Conservation (phyloP, 306 rosid genomes). For the Fragaria ananassa region DNA sequence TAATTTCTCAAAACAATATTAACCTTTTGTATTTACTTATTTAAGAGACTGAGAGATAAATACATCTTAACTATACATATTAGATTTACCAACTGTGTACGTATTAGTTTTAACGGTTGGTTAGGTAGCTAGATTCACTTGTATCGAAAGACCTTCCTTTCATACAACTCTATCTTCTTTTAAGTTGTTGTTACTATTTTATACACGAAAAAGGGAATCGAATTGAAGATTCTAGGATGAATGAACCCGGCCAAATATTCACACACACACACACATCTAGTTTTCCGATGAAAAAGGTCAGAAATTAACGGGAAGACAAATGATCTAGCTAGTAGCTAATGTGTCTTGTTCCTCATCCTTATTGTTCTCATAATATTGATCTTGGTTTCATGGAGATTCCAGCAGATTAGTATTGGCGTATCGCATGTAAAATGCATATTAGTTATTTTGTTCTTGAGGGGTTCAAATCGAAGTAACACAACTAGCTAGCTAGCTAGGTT, state of each 20-base stretch:
- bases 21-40: too few relatives aligned
- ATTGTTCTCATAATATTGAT: constrained; percentile 7
- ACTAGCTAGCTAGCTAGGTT: not conserved
- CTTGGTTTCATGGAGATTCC: not conserved
- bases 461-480: not conserved
- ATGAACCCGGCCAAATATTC: not conserved
- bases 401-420: not conserved
- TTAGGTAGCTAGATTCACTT: too few relatives aligned
- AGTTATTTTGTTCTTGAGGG: not conserved
- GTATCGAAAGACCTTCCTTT: not conserved
- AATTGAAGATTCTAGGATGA: constrained; percentile 19
- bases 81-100: too few relatives aligned
- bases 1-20: too few relatives aligned
- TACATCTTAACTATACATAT: too few relatives aligned
- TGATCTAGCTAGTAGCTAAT: not conserved
- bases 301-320: constrained; percentile 8
- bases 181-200: constrained; percentile 9
- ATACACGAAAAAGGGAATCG: not conserved
- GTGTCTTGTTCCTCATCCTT: constrained; percentile 9
- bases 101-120: too few relatives aligned
- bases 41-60: too few relatives aligned
- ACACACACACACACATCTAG: too few relatives aligned
- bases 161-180: not conserved
- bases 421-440: not conserved
- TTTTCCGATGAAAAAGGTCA: constrained; percentile 6